Conservation (phyloP, 2,329 filamentous ascomycete genomes). For the Hyphodiscus sp. region DNA sequence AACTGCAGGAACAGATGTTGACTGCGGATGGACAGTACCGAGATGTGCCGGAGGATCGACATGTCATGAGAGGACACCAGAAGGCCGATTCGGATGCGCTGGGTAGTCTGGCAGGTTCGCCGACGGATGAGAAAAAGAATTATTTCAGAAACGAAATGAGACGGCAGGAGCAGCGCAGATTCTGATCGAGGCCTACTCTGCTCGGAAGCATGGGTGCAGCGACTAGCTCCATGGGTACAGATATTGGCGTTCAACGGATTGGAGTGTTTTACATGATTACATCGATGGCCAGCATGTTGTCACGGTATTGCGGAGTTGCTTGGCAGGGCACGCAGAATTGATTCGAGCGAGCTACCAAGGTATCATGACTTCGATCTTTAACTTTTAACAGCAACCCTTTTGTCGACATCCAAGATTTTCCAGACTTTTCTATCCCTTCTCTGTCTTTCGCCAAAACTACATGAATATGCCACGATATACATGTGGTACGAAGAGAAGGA, state of each 20-base stretch:
- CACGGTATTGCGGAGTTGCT: too few relatives aligned
- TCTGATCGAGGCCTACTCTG: background rate
- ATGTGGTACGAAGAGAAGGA: too few relatives aligned
- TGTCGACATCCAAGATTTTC: too few relatives aligned
- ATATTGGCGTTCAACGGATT: background rate
- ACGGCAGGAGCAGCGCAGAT: background rate
- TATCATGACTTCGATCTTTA: too few relatives aligned
- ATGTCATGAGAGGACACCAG: background rate
- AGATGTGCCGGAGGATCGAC: constrained; percentile 14
- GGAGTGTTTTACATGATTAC: background rate
- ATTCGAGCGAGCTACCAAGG: too few relatives aligned
- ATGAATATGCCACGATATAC: too few relatives aligned
- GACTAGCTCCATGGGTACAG: background rate
- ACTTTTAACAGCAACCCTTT: too few relatives aligned
- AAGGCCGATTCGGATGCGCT: constrained; percentile 18
- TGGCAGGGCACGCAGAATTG: too few relatives aligned
- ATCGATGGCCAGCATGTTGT: too few relatives aligned
- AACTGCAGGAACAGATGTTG: constrained; percentile 21
- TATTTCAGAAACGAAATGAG: constrained; percentile 16
- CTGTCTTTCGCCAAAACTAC: too few relatives aligned
- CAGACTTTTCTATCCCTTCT: too few relatives aligned
- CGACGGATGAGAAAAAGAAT: constrained; percentile 15
- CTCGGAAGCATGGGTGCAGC: background rate
- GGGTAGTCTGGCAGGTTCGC: constrained; percentile 21
- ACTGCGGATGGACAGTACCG: constrained; percentile 13